Base-by-base conservation (phyloP, 2,329 filamentous ascomycete genomes). In the Aspergillus jensenii region DNA sequence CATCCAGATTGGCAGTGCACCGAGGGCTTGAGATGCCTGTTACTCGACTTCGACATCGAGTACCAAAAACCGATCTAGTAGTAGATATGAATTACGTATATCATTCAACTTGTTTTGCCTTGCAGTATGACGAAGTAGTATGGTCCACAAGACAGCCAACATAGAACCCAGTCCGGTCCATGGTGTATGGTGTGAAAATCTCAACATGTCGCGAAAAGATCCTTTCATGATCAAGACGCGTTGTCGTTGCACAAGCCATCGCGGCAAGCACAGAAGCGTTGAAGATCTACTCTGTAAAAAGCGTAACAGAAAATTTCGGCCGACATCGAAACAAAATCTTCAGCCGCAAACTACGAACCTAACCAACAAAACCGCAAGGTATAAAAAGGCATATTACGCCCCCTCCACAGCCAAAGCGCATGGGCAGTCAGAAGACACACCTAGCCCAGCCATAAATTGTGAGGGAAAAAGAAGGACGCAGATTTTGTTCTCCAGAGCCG, bases 1-100 rank as follows among this genome's bases (percentile, higher is more conserved):
- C 67, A 86, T 98, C 63, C 95, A 99, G 77, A 82, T 96, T 62
- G 95, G 95, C 14, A 83, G 87, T 63, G 92, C 95, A 51, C 91
- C 88, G 35, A 81, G 83, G 58, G 80, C 79, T 56, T 83, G 57
- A 62, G 49, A 37, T 37, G 23, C 15, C 33, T 1, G 51, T 23
- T 50, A 27, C n/a, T 44, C 51, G 56, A 54, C 56, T 58, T 53
- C 50, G 39, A 58, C 47, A 53, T 61, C 54, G 55, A 56, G 31
- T 35, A 35, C 9, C 35, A n/a, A 37, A 37, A 15, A n/a, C 35
- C 35, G 35, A 37, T 25, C 37, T 46, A 46, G 23, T 27, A 53
- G 45, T 40, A 55, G 17, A 55, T 25, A 57, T 25, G 41, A 48
- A 54, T 47, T 15, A 35, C 43, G 49, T 27, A 51, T 46, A 46